phyloP scores from a whole-genome alignment of 805 yeast genomes.

The Candida namnaoensis region DNA sequence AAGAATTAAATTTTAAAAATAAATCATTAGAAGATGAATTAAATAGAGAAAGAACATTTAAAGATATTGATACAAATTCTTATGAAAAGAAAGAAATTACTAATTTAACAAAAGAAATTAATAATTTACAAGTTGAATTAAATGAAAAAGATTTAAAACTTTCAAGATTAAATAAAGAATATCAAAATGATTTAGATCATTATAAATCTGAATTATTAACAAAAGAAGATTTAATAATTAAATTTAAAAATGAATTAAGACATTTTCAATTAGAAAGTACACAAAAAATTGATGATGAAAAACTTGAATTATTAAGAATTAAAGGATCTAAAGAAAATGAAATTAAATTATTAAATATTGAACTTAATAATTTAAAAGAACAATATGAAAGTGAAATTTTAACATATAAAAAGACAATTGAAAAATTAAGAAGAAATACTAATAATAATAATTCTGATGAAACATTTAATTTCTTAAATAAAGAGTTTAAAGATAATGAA shows the following conservation, averaged over 20 bases:
- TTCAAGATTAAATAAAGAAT: slow-evolving; percentile 12
- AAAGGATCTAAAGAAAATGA: slow-evolving; percentile 30
- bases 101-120: slow-evolving; percentile 25
- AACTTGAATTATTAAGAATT: slow-evolving; percentile 23
- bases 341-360: slow-evolving; percentile 26
- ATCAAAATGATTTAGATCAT: slow-evolving; percentile 14
- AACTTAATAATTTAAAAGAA: slow-evolving; percentile 26
- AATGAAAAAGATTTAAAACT: slow-evolving; percentile 10
- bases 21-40: slow-evolving; percentile 26
- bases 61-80: slow-evolving; percentile 7
- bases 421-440: slow-evolving; percentile 4
- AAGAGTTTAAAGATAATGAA: slow-evolving; percentile 2
- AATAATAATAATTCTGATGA: neutral
- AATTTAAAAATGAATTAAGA: slow-evolving; percentile 24
- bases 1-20: slow-evolving; percentile 26
- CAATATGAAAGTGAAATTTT: slow-evolving; percentile 27
- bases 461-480: slow-evolving; percentile 1
- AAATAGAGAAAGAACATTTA: slow-evolving; percentile 19
- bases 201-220: slow-evolving; percentile 15
- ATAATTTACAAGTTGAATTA: slow-evolving; percentile 20
- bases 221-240: slow-evolving; percentile 28
- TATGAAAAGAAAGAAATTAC: slow-evolving; percentile 30
- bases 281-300: slow-evolving; percentile 26
- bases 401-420: slow-evolving; percentile 20
- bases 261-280: slow-evolving; percentile 20